Percentiles rank a stretch among this genome's conserved stretches.
Evolutionary conservation across 2,329 filamentous ascomycete species (phyloP).

Genomic region (Fusarium sublunatum): DNA sequence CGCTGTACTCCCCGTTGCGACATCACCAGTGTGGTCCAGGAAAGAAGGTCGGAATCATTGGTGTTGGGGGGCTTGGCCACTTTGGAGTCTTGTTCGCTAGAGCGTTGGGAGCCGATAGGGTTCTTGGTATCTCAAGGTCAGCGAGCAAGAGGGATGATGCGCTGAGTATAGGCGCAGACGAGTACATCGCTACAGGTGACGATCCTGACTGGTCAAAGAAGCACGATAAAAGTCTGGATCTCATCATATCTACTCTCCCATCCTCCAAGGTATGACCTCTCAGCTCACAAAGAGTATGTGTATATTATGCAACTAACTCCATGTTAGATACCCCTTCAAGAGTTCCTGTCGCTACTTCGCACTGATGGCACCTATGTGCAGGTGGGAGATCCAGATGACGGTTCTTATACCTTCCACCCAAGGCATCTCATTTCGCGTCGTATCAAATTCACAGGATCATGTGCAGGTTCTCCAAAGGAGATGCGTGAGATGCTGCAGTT

Average conservation of each 20-base stretch:
- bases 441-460: too few relatives aligned
- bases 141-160: conserved; percentile 67
- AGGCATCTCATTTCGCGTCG: too few relatives aligned
- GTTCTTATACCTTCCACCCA: too few relatives aligned
- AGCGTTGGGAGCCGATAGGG: conserved; percentile 69
- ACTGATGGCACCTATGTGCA: conserved; percentile 69
- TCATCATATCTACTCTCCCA: conserved; percentile 78
- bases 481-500: conserved; percentile 70
- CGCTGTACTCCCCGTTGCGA: conserved; percentile 80
- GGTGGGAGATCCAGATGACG: too few relatives aligned
- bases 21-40: conserved; percentile 56
- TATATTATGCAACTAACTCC: too few relatives aligned
- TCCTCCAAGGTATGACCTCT: too few relatives aligned
- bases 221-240: conserved; percentile 71
- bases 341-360: conserved; percentile 52
- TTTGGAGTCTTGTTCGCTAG: conserved; percentile 74
- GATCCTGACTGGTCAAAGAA: conserved; percentile 62
- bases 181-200: conserved; percentile 67
- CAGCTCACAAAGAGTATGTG: too few relatives aligned
- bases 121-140: conserved; percentile 67
- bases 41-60: conserved; percentile 73
- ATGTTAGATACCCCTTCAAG: conserved; percentile 37
- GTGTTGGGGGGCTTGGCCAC: conserved; percentile 75
- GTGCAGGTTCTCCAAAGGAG: conserved; percentile 61
- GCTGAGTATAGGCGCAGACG: conserved; percentile 64